Evolutionary conservation across 2,329 filamentous ascomycete species (phyloP).

Genomic region (Aspergillus vadensis): DNA sequence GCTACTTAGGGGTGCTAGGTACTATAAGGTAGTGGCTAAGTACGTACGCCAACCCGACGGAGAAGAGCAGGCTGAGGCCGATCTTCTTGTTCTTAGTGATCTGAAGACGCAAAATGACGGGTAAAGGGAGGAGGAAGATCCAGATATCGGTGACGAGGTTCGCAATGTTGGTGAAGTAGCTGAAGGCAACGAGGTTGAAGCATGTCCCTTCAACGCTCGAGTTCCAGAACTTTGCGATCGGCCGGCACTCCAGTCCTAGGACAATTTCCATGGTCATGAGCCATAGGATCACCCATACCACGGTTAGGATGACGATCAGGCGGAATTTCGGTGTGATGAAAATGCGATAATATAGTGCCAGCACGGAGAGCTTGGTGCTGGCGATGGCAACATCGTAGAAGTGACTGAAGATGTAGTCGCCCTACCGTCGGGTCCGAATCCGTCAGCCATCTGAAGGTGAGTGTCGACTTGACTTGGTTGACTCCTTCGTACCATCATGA

Average conservation of each 20-base stretch:
- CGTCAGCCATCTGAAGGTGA: not conserved
- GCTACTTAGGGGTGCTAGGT: not conserved
- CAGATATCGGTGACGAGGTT: conserved; percentile 20
- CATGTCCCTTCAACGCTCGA: conserved; percentile 5
- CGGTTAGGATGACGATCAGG: conserved; percentile 13
- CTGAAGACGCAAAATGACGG: conserved; percentile 16
- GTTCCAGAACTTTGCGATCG: conserved; percentile 17
- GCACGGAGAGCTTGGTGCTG: conserved; percentile 19
- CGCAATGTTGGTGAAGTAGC: conserved; percentile 21
- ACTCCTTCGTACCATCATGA: conserved; percentile 13
- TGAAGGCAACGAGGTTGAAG: conserved; percentile 15
- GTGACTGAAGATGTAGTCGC: conserved; percentile 22
- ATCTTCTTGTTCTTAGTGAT: conserved; percentile 15
- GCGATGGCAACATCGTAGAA: conserved; percentile 20
- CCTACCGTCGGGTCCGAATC: conserved; percentile 1
- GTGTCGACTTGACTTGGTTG: not conserved
- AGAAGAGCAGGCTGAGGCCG: conserved; percentile 17
- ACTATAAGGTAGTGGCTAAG: not conserved
- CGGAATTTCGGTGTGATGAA: conserved; percentile 17
- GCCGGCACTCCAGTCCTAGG: conserved; percentile 14
- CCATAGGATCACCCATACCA: conserved; percentile 15
- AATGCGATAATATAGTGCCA: conserved; percentile 19
- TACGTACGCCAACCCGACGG: conserved; percentile 15
- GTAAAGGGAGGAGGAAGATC: conserved; percentile 19
- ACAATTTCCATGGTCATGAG: conserved; percentile 17